Conservation (phyloP, 345 rosid species). For the Hibiscus syriacus region DNA sequence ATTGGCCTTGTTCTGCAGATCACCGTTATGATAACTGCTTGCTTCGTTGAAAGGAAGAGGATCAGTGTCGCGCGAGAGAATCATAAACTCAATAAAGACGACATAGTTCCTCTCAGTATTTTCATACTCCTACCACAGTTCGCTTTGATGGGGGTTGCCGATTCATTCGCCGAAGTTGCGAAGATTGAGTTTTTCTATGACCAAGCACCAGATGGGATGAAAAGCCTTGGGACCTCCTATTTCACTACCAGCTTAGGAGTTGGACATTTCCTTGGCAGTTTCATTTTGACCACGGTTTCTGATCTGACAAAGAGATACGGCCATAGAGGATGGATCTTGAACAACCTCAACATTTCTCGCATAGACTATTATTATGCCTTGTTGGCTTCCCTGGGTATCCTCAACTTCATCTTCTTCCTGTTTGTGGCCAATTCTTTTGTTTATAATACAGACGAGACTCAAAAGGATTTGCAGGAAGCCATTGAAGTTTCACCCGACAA, state of each 20-base stretch:
- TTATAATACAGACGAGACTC: constrained; percentile 40
- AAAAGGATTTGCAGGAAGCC: constrained; percentile 11
- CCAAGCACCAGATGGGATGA: constrained; percentile 79
- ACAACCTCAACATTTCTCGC: constrained; percentile 61
- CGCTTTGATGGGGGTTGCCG: constrained; percentile 67
- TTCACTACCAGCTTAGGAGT: constrained; percentile 51
- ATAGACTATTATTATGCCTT: constrained; percentile 60
- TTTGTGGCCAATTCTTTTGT: constrained; percentile 43
- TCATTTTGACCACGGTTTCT: constrained; percentile 42
- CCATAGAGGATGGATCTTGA: constrained; percentile 52
- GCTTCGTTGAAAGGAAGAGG: constrained; percentile 49
- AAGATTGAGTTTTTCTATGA: constrained; percentile 86
- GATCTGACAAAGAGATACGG: constrained; percentile 39
- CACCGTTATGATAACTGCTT: constrained; percentile 44
- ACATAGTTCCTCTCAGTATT: constrained; percentile 48
- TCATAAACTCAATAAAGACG: constrained; percentile 14
- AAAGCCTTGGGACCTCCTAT: constrained; percentile 71
- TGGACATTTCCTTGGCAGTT: constrained; percentile 65
- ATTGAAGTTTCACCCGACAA: constrained; percentile 8
- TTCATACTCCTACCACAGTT: constrained; percentile 65
- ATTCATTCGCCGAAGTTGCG: constrained; percentile 60
- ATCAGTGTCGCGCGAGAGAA: constrained; percentile 39
- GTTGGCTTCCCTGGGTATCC: constrained; percentile 38
- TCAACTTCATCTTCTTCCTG: constrained; percentile 52
- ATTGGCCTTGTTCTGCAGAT: constrained; percentile 47